Base-by-base conservation (phyloP, 305 asterid species). In the Stenogyne calaminthoides region DNA sequence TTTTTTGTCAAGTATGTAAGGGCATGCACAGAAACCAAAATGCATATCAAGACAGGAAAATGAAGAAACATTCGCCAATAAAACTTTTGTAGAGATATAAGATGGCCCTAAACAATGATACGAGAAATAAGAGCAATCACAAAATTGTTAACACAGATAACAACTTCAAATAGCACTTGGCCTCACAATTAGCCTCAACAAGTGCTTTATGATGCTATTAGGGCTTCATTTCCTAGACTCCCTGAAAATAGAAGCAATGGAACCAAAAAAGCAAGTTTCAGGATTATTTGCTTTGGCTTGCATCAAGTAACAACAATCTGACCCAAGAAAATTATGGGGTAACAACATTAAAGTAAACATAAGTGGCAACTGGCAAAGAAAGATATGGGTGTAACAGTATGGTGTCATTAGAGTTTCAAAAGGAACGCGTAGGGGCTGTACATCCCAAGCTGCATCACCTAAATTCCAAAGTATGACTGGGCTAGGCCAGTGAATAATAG, bases 1-100 rank as follows among this genome's bases (percentile, higher is more conserved):
- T 67, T 76, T n/a, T n/a, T n/a, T 25, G 1, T 25, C 2, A 76
- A 62, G 75, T 58, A 67, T 51, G 73, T 56, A 66, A 84, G 66
- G 63, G 73, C 66, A 69, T 40, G 71, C 64, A 36, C 40, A 44
- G 14, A 40, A 65, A 51, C 36, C 12, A 46, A 58, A 77, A 29
- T 16, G 29, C 81, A 44, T 47, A 57, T 18, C 61, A 42, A 55
- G 60, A 37, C 15, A 40, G 56, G 18, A 5, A 14, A 66, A 42
- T 19, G 67, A 72, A 34, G 5, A 46, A 71, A 10, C 9, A 46
- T 15, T 47, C 8, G 14, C 29, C 61, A 68, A 55, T 6, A 39
- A 42, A 66, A 29, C 1, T 44, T 46, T 18, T 1, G 20, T 44
- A 36, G 58, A 36, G 42, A 52, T 54, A n/a, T 49, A 59, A 67